phyloP scores from a whole-genome alignment of 208 protist genomes.

The Leishmania guyanensis region DNA sequence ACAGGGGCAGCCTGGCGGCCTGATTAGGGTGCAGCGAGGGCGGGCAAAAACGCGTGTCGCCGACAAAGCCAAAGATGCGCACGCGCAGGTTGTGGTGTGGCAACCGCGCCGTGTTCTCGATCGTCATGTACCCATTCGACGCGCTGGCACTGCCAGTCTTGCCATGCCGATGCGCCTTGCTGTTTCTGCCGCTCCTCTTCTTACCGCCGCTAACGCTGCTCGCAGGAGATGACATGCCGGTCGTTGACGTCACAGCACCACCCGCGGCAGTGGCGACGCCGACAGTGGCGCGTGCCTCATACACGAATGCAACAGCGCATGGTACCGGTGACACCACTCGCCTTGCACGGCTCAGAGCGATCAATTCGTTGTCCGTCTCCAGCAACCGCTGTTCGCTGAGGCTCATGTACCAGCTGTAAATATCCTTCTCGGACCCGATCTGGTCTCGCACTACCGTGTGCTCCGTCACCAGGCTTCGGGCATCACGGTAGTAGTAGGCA shows the following conservation, averaged over 20 bases:
- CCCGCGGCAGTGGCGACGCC: neutral
- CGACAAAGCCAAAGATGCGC: constrained; percentile 66
- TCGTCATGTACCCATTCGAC: constrained; percentile 33
- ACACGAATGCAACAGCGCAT: constrained; percentile 67
- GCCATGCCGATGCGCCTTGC: constrained; percentile 13
- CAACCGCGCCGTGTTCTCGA: constrained; percentile 46
- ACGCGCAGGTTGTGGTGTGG: constrained; percentile 42
- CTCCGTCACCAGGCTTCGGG: constrained; percentile 28
- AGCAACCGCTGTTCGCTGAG: constrained; percentile 59
- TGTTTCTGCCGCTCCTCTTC: constrained; percentile 1
- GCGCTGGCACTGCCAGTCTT: constrained; percentile 5
- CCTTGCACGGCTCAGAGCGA: constrained; percentile 45
- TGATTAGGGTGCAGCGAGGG: constrained; percentile 36
- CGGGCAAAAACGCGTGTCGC: constrained; percentile 52
- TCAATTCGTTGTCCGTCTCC: constrained; percentile 64
- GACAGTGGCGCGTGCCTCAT: constrained; percentile 22
- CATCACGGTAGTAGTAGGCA: constrained; percentile 50
- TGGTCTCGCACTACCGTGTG: constrained; percentile 27
- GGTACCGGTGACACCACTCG: constrained; percentile 61
- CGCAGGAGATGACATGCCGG: neutral
- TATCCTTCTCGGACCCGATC: constrained; percentile 38
- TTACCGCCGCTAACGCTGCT: constrained; percentile 2
- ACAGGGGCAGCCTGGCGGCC: constrained; percentile 38
- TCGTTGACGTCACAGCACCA: neutral
- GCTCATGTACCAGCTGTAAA: constrained; percentile 70